Evolutionary conservation across 306 rosid genomes (phyloP), one percentile per base, ranked within the genome.

Genomic region (Gillenia trifoliata): DNA sequence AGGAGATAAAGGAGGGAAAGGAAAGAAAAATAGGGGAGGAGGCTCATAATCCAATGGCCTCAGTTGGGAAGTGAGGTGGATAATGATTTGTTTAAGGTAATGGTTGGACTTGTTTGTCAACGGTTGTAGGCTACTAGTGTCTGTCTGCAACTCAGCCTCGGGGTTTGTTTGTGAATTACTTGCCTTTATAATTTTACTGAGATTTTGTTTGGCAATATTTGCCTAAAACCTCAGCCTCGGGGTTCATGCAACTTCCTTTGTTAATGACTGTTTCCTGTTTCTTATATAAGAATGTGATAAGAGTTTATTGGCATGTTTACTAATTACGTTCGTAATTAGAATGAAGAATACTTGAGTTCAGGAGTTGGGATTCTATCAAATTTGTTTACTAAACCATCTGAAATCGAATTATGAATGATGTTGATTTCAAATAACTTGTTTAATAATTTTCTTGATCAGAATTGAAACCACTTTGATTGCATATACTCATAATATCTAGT

Each of bases 11-110:
- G 81, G 68, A 71, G 75, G 73, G 76, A 73, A 70, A 33, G 22
- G 62, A 65, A 45, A 71, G 79, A 60, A 63, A 61, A 74, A 64
- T 69, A 43, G 26, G 12, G 64, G 56, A 23, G 13, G 13, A 69
- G 84, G 85, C 86, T 83, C 91, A 50, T 70, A 41, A 60, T 71
- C 84, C 89, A 83, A 88, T 81, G 87, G 66, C 72, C 59, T 79
- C 82, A 25, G 60, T 74, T 56, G 71, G 66, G 77, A 64, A 79
- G 80, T 81, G 86, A 87, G 75, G 45, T 20, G 47, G 73, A 74
- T 50, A 66, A 77, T 79, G 64, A 83, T 79, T 80, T 80, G 78
- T 78, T 81, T 77, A 82, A 74, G 83, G 64, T 71, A 72, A 62
- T 71, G 81, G 66, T 30, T 16, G 64, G 78, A 12, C 65, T 54